Percentiles rank a stretch among this genome's conserved stretches.
Conservation (phyloP, 331 rosid species). For the Quercus phellos region DNA sequence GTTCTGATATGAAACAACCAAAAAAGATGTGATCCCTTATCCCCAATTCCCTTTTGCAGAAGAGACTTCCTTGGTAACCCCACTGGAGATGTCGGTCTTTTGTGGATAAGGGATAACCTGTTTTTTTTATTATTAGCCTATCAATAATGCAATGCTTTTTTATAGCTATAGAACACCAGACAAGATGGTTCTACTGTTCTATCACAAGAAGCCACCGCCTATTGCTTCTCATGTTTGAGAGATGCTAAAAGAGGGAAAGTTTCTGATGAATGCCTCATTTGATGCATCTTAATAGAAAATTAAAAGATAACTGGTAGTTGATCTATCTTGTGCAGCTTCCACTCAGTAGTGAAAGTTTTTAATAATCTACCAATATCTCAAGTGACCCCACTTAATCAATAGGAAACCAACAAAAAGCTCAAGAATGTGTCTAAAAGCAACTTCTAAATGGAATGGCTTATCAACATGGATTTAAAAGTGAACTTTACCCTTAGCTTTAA, state of each 20-base stretch:
- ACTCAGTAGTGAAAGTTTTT: neutral
- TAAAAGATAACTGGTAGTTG: conserved; percentile 4
- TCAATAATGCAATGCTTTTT: neutral
- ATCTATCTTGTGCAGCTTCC: conserved; percentile 11
- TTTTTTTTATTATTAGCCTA: neutral
- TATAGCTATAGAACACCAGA: neutral
- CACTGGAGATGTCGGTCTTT: neutral
- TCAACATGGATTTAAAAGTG: conserved; percentile 29
- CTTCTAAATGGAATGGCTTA: conserved; percentile 26
- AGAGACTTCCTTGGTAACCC: neutral
- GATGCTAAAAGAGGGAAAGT: conserved; percentile 2
- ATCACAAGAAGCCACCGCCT: neutral
- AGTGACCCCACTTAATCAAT: conserved; percentile 16
- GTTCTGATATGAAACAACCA: neutral
- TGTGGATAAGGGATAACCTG: neutral
- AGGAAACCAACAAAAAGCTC: conserved; percentile 18
- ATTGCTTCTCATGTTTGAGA: conserved; percentile 1
- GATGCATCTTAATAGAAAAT: neutral
- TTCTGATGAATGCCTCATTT: neutral
- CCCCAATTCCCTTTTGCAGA: no score
- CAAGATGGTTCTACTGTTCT: neutral
- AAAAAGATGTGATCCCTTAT: no score
- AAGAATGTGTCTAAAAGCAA: conserved; percentile 30
- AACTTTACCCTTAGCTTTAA: conserved; percentile 29
- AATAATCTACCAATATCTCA: conserved; percentile 13